phyloP scores from a whole-genome alignment of 177 flowering plant species.

The Vitis hybrid region DNA sequence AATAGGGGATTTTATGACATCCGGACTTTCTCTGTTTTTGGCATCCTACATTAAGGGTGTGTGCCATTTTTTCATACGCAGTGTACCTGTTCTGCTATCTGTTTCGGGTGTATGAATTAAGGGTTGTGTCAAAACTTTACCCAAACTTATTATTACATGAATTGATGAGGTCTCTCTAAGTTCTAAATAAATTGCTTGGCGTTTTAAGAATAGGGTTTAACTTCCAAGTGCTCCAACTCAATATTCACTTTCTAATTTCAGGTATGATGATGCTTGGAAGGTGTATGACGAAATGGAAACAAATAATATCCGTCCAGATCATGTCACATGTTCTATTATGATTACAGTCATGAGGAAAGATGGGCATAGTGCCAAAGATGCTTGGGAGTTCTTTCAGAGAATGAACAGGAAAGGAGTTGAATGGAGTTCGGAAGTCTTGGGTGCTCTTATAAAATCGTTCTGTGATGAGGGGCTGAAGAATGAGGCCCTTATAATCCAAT shows the following conservation, averaged over 20 bases:
- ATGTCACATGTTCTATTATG: conserved; percentile 76
- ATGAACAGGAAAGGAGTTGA: conserved; percentile 74
- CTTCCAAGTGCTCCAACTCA: neutral
- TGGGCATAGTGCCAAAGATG: conserved; percentile 77
- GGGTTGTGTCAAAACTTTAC: too few relatives aligned
- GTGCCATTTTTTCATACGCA: too few relatives aligned
- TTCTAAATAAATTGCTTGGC: too few relatives aligned
- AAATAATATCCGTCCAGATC: conserved; percentile 66
- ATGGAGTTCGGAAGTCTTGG: conserved; percentile 74
- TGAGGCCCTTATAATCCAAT: conserved; percentile 82
- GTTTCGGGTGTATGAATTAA: too few relatives aligned
- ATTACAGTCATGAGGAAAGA: conserved; percentile 76
- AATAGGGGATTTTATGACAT: too few relatives aligned
- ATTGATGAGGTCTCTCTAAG: too few relatives aligned
- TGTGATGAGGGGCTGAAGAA: conserved; percentile 87
- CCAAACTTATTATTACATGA: too few relatives aligned
- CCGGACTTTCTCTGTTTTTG: too few relatives aligned
- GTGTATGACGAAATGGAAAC: conserved; percentile 66
- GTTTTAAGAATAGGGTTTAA: too few relatives aligned
- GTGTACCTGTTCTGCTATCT: too few relatives aligned
- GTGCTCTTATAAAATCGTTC: conserved; percentile 80
- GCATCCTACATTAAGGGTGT: too few relatives aligned
- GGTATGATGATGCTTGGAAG: conserved; percentile 81
- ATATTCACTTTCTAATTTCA: conserved; percentile 23
- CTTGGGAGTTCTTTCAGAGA: conserved; percentile 80